Conservation (phyloP, 129 eudicot genomes). For the Flaveria ramosissima region DNA sequence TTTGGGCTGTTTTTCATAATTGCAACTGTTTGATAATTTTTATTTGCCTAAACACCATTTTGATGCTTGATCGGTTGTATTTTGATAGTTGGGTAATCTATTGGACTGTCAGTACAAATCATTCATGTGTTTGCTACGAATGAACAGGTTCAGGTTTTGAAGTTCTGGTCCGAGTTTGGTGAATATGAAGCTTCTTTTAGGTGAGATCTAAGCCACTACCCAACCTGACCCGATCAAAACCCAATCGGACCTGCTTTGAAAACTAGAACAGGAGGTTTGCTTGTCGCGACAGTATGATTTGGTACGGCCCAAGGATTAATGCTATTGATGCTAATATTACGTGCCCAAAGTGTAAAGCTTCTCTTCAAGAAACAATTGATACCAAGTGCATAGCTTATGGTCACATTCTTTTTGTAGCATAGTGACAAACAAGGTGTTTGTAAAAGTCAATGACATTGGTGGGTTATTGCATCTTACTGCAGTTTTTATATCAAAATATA, state of each 20-base stretch:
- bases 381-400: background rate
- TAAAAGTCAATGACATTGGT: background rate
- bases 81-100: background rate
- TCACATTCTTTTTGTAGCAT: no score
- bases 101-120: background rate
- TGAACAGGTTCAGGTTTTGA: constrained; percentile 19
- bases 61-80: background rate
- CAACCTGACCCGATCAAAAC: no score
- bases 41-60: no score
- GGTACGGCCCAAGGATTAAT: background rate
- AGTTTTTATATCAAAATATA: no score
- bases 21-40: no score
- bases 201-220: background rate
- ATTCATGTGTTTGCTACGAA: background rate
- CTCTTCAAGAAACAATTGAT: background rate
- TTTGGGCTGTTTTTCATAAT: no score
- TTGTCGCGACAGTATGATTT: background rate
- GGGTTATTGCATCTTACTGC: no score
- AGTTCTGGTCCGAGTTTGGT: constrained; percentile 5
- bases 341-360: background rate
- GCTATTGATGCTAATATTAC: background rate
- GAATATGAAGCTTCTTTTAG: background rate
- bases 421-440: background rate
- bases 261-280: constrained; percentile 9
- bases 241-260: background rate